These are phyloP conservation scores for Debaryomycetaceae sp. DNA, from an alignment of 1,139 yeast genomes.

Conservation along the genomic window DNA sequence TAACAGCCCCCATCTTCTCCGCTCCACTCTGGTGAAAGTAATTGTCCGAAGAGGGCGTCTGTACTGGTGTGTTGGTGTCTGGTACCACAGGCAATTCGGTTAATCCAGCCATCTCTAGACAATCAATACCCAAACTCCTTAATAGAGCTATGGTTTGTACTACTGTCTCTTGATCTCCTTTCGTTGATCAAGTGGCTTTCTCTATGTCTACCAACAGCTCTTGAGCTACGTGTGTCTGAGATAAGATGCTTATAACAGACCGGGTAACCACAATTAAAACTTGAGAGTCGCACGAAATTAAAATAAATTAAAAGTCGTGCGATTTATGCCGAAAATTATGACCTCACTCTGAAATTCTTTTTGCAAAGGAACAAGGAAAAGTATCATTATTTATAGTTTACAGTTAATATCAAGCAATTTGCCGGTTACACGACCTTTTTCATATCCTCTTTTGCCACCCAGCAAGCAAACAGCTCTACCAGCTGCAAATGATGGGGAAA, in stretches of 20 bases:
- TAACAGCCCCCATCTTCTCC: conserved; percentile 5
- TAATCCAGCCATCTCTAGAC: background rate
- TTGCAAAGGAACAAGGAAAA: conserved; percentile 5
- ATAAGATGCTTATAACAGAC: background rate
- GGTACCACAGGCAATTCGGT: conserved; percentile 7
- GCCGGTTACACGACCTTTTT: conserved; percentile 5
- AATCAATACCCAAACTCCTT: background rate
- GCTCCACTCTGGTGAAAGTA: conserved; percentile 16
- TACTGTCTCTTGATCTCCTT: background rate
- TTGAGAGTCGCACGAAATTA: background rate
- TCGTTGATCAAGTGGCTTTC: background rate
- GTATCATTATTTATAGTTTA: conserved; percentile 7
- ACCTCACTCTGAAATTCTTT: conserved; percentile 5
- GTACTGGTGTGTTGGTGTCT: conserved; percentile 40
- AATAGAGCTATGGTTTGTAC: background rate
- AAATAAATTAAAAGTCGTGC: conserved; percentile 1
- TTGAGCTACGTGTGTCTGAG: background rate
- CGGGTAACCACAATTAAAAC: conserved; percentile 3
- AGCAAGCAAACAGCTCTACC: background rate
- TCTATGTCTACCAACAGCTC: background rate
- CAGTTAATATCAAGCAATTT: conserved; percentile 3
- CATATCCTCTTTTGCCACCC: conserved; percentile 3
- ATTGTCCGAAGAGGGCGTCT: conserved; percentile 37
- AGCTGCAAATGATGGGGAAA: background rate
- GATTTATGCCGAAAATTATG: conserved; percentile 3